These are phyloP conservation scores for Phytophthora tubulina DNA, from an alignment of 352 stramenopile species.

Conservation along the genomic window DNA sequence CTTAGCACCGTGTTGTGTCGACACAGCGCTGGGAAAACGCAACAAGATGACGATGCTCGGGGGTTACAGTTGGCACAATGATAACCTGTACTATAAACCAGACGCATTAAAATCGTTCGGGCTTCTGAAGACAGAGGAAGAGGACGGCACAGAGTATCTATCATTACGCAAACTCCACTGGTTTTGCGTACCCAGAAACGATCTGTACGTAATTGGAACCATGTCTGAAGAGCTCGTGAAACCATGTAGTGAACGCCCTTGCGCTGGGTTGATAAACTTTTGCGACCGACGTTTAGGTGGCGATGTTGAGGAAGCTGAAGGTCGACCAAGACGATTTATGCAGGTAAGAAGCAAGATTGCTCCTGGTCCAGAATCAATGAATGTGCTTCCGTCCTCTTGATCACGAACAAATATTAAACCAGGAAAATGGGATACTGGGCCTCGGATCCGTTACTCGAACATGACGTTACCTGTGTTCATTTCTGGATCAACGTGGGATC, in stretches of 20 bases:
- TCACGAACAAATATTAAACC: background rate
- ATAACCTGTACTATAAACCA: slow-evolving; percentile 26
- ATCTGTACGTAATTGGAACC: slow-evolving; percentile 22
- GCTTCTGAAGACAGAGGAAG: slow-evolving; percentile 26
- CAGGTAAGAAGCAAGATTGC: background rate
- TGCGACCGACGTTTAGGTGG: slow-evolving; percentile 17
- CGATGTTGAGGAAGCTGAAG: background rate
- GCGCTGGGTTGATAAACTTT: slow-evolving; percentile 11
- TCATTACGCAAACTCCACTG: slow-evolving; percentile 30
- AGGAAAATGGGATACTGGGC: too few species aligned
- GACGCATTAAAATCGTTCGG: slow-evolving; percentile 30
- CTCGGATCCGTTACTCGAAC: slow-evolving; percentile 4
- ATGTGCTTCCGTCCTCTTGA: slow-evolving; percentile 11
- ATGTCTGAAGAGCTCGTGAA: slow-evolving; percentile 16
- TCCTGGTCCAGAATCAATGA: background rate
- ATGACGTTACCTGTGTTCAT: background rate
- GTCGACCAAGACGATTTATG: background rate
- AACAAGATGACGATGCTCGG: slow-evolving; percentile 39
- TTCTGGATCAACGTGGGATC: background rate
- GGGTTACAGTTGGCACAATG: slow-evolving; percentile 25
- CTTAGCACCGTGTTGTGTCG: slow-evolving; percentile 18
- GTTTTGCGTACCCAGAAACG: slow-evolving; percentile 17
- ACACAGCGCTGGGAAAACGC: slow-evolving; percentile 24
- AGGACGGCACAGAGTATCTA: slow-evolving; percentile 14
- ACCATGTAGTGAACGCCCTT: slow-evolving; percentile 11